Conservation (phyloP, 2,329 filamentous ascomycete species). For the Samsoniella hepiali region DNA sequence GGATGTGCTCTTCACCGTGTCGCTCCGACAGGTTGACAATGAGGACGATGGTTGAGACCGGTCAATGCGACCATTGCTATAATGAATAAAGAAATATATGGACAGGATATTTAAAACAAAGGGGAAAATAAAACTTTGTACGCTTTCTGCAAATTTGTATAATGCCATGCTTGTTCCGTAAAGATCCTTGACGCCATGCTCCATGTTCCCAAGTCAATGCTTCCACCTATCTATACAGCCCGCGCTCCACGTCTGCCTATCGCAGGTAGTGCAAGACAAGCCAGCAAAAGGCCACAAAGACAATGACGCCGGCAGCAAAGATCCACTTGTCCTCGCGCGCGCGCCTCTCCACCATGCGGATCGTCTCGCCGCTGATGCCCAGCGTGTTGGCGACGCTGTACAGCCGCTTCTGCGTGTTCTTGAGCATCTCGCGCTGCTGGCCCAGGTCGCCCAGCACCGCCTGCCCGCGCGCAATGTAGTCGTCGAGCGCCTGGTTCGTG, state of each 20-base stretch:
- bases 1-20: conserved; percentile 72
- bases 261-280: conserved; percentile 81
- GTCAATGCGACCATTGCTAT: background rate
- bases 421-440: conserved; percentile 89
- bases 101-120: conserved; percentile 5
- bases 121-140: background rate
- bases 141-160: conserved; percentile 4
- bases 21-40: conserved; percentile 44
- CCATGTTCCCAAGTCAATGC: conserved; percentile 12
- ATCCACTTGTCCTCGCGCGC: conserved; percentile 98
- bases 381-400: conserved; percentile 94
- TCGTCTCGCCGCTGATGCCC: conserved; percentile 91
- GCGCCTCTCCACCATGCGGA: conserved; percentile 89
- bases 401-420: conserved; percentile 85
- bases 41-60: conserved; percentile 29
- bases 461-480: conserved; percentile 87
- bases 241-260: conserved; percentile 34
- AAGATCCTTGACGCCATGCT: conserved; percentile 20
- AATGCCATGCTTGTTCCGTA: conserved; percentile 9
- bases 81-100: conserved; percentile 15
- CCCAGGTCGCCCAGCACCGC: conserved; percentile 86
- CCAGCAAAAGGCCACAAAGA: conserved; percentile 93
- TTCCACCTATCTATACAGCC: background rate
- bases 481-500: conserved; percentile 83
- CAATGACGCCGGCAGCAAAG: conserved; percentile 79